Conservation (phyloP, 371 early-diverging fungal species). For the Zancudomyces culisetae region DNA sequence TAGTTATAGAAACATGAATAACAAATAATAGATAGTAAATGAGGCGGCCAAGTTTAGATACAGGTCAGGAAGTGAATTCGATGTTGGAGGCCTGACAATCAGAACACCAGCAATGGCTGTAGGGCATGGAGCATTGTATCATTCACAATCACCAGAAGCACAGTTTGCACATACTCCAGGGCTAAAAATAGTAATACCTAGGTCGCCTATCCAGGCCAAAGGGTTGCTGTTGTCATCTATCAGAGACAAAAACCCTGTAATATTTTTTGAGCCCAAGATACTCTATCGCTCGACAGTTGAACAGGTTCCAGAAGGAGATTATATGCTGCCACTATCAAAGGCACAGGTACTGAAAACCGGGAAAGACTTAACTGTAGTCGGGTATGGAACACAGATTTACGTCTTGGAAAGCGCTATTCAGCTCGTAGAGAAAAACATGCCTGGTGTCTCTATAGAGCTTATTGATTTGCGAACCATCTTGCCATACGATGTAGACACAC, state of each 20-base stretch:
- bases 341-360: constrained; percentile 83
- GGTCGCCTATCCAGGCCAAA: constrained; percentile 91
- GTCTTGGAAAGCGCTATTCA: constrained; percentile 77
- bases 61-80: constrained; percentile 80
- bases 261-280: constrained; percentile 94
- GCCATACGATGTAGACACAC: constrained; percentile 89
- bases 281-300: constrained; percentile 92
- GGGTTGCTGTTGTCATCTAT: constrained; percentile 84
- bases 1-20: neutral
- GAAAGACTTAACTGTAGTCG: constrained; percentile 79
- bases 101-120: constrained; percentile 89
- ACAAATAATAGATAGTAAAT: constrained; percentile 79
- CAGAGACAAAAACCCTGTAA: constrained; percentile 82
- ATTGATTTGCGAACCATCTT: constrained; percentile 84
- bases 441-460: constrained; percentile 77
- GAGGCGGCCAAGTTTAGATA: constrained; percentile 96
- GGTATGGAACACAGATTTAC: constrained; percentile 90
- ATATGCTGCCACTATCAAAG: constrained; percentile 76
- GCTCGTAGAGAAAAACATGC: constrained; percentile 68
- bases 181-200: constrained; percentile 82
- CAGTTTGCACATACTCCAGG: constrained; percentile 93
- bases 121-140: constrained; percentile 94
- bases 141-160: constrained; percentile 90
- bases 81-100: constrained; percentile 80
- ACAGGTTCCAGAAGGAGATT: constrained; percentile 87